Evolutionary conservation across 768 basidiomycete genomes (phyloP), one percentile per base, ranked within the genome.

Genomic region (Hydnum rufescens): DNA sequence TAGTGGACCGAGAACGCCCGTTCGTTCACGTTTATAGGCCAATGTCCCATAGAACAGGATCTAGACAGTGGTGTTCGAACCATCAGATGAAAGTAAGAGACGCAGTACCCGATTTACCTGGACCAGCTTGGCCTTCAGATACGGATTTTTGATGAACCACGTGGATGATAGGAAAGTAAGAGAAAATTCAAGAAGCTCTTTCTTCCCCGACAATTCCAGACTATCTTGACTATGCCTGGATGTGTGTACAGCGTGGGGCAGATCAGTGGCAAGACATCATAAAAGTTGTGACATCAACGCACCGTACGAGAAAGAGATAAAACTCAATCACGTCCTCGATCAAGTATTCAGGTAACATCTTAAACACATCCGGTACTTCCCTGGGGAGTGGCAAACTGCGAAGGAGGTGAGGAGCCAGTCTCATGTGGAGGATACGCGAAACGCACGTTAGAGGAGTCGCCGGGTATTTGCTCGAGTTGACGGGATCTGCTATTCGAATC

Each of bases 131-230:
- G 88, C 78, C 66, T 96, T 96, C 59, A 99, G 64, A 71, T 93
- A 96, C 0, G 95, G 95, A 59, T 97, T 99, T 70, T 95, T 95
- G 72, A 99, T 92, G 64, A 90, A 97, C 76, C 87, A 89, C 0
- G 92, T 93, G 32, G 87, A 89, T 4, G 81, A 77, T 55, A 99
- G 68, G 72, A 96, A 96, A 2, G 87, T 89, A 58, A 99, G 67
- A 19, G 79, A 74, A 66, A 96, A 97, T 0, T 79, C 75, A 58
- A 97, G 68, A 13, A 97, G 68, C 58, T 90, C 89, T 6, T 77
- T 75, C 67, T 87, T 92, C 43, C 90, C 89, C 0, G 81, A 71
- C 48, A 85, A 66, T 54, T 88, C 82, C 49, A 96, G 75, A 50
- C 81, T 85, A 43, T 88, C 77, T 0, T 88, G 89, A 0, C 75